These are phyloP conservation scores for Arthroderma sp. DNA, from an alignment of 2,329 filamentous ascomycete species.

Conservation along the genomic window DNA sequence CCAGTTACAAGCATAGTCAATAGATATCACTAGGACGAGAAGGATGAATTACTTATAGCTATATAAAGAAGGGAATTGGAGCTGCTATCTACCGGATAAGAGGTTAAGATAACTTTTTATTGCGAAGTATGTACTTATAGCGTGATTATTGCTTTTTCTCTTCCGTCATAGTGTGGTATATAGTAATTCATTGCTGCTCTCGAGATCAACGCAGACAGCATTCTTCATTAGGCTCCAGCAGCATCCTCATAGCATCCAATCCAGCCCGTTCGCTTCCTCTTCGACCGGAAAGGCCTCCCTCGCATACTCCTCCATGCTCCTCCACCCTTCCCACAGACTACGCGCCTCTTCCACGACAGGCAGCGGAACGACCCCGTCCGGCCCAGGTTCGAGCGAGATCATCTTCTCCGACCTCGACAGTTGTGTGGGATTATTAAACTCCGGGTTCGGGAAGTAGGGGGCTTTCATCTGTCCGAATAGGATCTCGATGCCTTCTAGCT, in stretches of 20 bases:
- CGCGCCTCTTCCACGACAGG: conserved; percentile 64
- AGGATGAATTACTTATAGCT: too few relatives aligned
- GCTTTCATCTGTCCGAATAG: conserved; percentile 48
- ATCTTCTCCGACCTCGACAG: conserved; percentile 27
- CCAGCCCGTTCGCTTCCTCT: conserved; percentile 83
- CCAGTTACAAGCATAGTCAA: too few relatives aligned
- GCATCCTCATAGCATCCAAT: conserved; percentile 61
- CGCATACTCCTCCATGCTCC: conserved; percentile 87
- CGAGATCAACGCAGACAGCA: too few relatives aligned
- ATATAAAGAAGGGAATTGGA: too few relatives aligned
- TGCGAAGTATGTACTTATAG: too few relatives aligned
- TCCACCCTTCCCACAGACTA: conserved; percentile 79
- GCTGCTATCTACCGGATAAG: too few relatives aligned
- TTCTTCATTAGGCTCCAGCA: not conserved
- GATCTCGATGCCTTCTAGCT: conserved; percentile 56
- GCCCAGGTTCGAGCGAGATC: conserved; percentile 15
- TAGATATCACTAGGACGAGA: too few relatives aligned
- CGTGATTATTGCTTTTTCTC: too few relatives aligned
- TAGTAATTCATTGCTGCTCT: not conserved
- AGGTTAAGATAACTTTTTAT: too few relatives aligned
- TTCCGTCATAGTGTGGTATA: not conserved
- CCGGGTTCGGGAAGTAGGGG: conserved; percentile 52
- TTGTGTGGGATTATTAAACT: conserved; percentile 34
- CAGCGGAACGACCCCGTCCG: conserved; percentile 42
- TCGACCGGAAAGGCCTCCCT: conserved; percentile 88